phyloP scores from a whole-genome alignment of 2,329 filamentous ascomycete genomes.

The Penicillium sp. region DNA sequence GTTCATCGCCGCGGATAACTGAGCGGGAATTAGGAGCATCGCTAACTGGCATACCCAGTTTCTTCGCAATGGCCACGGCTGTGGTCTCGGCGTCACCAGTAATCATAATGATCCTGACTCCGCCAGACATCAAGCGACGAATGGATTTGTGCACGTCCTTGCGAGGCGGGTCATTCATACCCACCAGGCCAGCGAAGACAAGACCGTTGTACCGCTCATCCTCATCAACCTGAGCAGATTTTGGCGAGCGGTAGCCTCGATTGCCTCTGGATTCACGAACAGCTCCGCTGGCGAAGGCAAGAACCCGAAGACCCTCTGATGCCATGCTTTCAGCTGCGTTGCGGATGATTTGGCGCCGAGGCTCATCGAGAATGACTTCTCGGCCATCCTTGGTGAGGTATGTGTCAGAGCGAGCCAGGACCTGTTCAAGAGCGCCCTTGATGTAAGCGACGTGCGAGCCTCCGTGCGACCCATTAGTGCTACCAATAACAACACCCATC shows the following conservation, averaged over 20 bases:
- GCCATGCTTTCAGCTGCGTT: conserved; percentile 86
- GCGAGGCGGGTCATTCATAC: conserved; percentile 95
- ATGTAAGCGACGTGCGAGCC: conserved; percentile 86
- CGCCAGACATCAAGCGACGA: conserved; percentile 83
- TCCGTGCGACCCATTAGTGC: conserved; percentile 52
- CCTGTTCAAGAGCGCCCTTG: conserved; percentile 88
- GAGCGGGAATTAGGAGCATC: conserved; percentile 54
- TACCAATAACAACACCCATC: conserved; percentile 92
- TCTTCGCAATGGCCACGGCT: conserved; percentile 87
- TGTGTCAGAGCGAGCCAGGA: conserved; percentile 84
- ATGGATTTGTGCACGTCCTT: conserved; percentile 90
- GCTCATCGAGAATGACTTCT: conserved; percentile 80
- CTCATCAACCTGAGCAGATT: conserved; percentile 44
- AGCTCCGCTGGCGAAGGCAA: conserved; percentile 88
- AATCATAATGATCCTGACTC: conserved; percentile 98
- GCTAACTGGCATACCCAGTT: conserved; percentile 88
- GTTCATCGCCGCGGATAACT: conserved; percentile 85
- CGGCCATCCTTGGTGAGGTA: conserved; percentile 84
- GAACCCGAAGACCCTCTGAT: conserved; percentile 80
- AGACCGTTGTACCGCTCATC: conserved; percentile 81
- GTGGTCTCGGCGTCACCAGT: conserved; percentile 96
- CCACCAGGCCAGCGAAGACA: conserved; percentile 87
- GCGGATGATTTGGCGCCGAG: conserved; percentile 70
- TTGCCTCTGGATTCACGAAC: conserved; percentile 52
- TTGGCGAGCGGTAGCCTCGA: conserved; percentile 51